Evolutionary conservation across 78 protist genomes (phyloP).

Genomic region (Dictyostelium capitatum): DNA sequence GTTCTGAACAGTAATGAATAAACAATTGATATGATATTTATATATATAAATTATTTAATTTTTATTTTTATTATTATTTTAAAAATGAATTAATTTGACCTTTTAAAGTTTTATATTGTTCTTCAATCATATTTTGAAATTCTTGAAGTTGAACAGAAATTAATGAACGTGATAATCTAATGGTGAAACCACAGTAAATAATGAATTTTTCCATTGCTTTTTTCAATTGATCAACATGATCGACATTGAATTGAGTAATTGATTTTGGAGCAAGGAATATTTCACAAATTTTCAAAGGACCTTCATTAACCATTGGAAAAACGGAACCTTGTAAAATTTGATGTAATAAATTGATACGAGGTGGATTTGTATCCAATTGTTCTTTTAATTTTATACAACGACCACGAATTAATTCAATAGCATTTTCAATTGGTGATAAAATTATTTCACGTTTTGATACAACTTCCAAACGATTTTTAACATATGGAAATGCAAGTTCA

Average conservation of each 20-base stretch:
- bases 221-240: slow-evolving; percentile 67
- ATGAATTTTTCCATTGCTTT: slow-evolving; percentile 70
- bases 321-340: slow-evolving; percentile 75
- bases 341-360: slow-evolving; percentile 60
- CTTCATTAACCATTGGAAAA: slow-evolving; percentile 77
- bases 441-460: slow-evolving; percentile 62
- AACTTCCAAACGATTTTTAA: slow-evolving; percentile 65
- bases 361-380: slow-evolving; percentile 65
- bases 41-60: too few relatives aligned
- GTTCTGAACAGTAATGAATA: too few relatives aligned
- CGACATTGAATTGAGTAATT: neutral
- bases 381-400: slow-evolving; percentile 63
- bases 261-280: slow-evolving; percentile 34
- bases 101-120: slow-evolving; percentile 63
- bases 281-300: slow-evolving; percentile 73
- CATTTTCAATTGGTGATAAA: slow-evolving; percentile 80
- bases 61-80: neutral
- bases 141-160: slow-evolving; percentile 66
- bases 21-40: too few relatives aligned
- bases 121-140: slow-evolving; percentile 76
- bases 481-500: slow-evolving; percentile 60
- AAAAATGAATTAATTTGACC: slow-evolving; percentile 39
- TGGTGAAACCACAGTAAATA: slow-evolving; percentile 46
- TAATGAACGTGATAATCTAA: slow-evolving; percentile 13
- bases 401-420: slow-evolving; percentile 61